A percentile compares a stretch with the other conserved stretches of the same genome.
Conservation (phyloP, 306 rosid species). For the Cercis canadensis region DNA sequence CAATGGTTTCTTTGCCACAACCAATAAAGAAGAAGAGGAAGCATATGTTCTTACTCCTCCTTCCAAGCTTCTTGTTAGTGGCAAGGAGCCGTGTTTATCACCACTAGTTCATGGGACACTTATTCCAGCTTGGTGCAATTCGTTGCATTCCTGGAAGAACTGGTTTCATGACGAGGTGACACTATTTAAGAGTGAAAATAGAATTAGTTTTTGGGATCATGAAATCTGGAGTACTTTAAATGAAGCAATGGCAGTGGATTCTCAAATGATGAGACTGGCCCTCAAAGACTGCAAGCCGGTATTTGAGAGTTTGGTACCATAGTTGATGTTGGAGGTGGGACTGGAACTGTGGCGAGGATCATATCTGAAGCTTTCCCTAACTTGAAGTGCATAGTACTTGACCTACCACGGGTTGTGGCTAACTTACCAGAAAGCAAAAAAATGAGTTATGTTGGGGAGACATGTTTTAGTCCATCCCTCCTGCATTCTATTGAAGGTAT, state of each 20-base stretch:
- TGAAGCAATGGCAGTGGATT: slow-evolving; percentile 38
- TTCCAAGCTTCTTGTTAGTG: slow-evolving; percentile 39
- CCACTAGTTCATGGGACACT: neutral
- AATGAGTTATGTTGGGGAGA: slow-evolving; percentile 49
- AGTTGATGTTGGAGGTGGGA: slow-evolving; percentile 50
- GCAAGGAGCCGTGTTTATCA: slow-evolving; percentile 12
- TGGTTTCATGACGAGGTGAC: slow-evolving; percentile 29
- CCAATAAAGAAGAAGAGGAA: slow-evolving; percentile 32
- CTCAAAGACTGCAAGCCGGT: slow-evolving; percentile 31
- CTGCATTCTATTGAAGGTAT: slow-evolving; percentile 40
- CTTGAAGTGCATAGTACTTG: slow-evolving; percentile 43
- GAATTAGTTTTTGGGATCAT: slow-evolving; percentile 32
- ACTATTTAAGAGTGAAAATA: slow-evolving; percentile 25
- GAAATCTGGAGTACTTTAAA: neutral
- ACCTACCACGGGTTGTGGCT: slow-evolving; percentile 43
- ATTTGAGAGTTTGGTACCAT: slow-evolving; percentile 39
- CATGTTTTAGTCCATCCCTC: slow-evolving; percentile 43
- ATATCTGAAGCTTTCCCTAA: slow-evolving; percentile 42
- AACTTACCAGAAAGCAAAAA: slow-evolving; percentile 24
- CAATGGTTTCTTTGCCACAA: slow-evolving; percentile 25
- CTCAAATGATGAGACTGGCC: slow-evolving; percentile 38
- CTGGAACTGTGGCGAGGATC: slow-evolving; percentile 24
- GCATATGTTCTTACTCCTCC: slow-evolving; percentile 39
- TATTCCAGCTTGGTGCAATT: neutral
- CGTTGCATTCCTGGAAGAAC: neutral